Evolutionary conservation across 2,329 filamentous ascomycete species (phyloP).

Genomic region (Colletotrichum karsti): DNA sequence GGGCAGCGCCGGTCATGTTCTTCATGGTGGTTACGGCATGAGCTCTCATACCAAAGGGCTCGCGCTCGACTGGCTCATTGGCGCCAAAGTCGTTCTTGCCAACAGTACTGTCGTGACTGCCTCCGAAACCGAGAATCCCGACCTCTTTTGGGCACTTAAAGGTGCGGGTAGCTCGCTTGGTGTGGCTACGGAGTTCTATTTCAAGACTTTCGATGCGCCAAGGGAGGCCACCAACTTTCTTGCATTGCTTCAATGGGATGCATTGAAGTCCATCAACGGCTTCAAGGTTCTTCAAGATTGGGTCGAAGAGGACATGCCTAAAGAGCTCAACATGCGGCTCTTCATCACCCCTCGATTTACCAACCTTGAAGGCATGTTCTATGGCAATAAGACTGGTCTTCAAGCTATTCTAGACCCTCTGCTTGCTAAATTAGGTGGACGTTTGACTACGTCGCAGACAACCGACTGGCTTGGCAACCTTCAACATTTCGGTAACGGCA

Average conservation of each 20-base stretch:
- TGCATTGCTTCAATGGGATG: conserved; percentile 27
- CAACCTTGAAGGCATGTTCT: conserved; percentile 40
- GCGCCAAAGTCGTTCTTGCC: conserved; percentile 45
- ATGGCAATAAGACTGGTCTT: conserved; percentile 32
- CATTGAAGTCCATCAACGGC: not conserved
- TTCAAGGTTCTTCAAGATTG: conserved; percentile 34
- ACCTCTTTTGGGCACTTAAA: conserved; percentile 51
- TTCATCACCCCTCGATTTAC: conserved; percentile 9
- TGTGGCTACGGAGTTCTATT: conserved; percentile 45
- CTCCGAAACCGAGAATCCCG: conserved; percentile 42
- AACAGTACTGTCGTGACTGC: conserved; percentile 39
- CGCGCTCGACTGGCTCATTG: conserved; percentile 44
- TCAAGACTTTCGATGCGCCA: conserved; percentile 47
- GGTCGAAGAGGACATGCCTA: conserved; percentile 21
- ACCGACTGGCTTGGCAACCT: conserved; percentile 41
- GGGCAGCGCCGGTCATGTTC: conserved; percentile 54
- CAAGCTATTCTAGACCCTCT: conserved; percentile 31
- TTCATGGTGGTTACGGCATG: conserved; percentile 48
- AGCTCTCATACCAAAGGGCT: conserved; percentile 33
- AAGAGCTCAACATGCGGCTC: conserved; percentile 41
- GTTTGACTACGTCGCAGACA: conserved; percentile 39
- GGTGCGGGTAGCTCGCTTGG: conserved; percentile 51
- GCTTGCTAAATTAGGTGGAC: conserved; percentile 33
- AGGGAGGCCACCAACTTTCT: conserved; percentile 38
- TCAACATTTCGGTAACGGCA: conserved; percentile 41